Percentiles rank a stretch among this genome's conserved stretches.
These are phyloP conservation scores for Aspergillus panamensis DNA, from an alignment of 495 filamentous ascomycete species.

Conservation along the genomic window DNA sequence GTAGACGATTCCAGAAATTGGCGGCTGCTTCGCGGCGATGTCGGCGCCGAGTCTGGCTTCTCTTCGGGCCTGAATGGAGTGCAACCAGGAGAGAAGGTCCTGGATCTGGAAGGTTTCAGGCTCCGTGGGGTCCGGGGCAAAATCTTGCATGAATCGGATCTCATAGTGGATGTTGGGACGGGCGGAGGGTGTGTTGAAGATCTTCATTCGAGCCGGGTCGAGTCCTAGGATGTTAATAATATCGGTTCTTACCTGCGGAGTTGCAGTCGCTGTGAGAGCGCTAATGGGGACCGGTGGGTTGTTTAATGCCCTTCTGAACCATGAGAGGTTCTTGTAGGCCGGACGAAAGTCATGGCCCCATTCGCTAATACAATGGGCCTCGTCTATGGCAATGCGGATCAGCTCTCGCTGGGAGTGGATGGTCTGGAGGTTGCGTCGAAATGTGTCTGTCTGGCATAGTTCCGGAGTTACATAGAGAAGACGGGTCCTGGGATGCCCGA, in stretches of 20 bases:
- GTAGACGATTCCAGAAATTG: slow-evolving; percentile 86
- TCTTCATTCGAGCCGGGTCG: slow-evolving; percentile 55
- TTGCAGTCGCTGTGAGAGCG: slow-evolving; percentile 88
- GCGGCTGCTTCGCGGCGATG: slow-evolving; percentile 52
- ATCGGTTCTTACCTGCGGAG: slow-evolving; percentile 70
- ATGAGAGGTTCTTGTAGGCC: slow-evolving; percentile 81
- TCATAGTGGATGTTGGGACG: slow-evolving; percentile 90
- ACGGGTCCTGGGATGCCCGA: slow-evolving; percentile 77
- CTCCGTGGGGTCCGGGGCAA: slow-evolving; percentile 26
- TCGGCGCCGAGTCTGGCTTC: slow-evolving; percentile 33
- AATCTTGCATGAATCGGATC: slow-evolving; percentile 74
- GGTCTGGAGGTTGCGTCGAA: slow-evolving; percentile 67
- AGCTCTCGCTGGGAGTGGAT: slow-evolving; percentile 82
- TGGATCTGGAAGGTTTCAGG: slow-evolving; percentile 50
- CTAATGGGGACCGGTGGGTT: slow-evolving; percentile 85
- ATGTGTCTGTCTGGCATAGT: slow-evolving; percentile 71
- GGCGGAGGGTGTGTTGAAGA: slow-evolving; percentile 75
- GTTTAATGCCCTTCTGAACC: slow-evolving; percentile 73
- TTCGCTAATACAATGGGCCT: slow-evolving; percentile 96
- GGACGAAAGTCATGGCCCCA: slow-evolving; percentile 98
- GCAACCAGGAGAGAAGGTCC: slow-evolving; percentile 71
- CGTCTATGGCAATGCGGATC: slow-evolving; percentile 82
- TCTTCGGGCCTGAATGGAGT: slow-evolving; percentile 63
- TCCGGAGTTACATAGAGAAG: slow-evolving; percentile 95
- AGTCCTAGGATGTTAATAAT: slow-evolving; percentile 73